Conservation (phyloP, 176 grass and related monocot genomes). For the Musa acuminata region DNA sequence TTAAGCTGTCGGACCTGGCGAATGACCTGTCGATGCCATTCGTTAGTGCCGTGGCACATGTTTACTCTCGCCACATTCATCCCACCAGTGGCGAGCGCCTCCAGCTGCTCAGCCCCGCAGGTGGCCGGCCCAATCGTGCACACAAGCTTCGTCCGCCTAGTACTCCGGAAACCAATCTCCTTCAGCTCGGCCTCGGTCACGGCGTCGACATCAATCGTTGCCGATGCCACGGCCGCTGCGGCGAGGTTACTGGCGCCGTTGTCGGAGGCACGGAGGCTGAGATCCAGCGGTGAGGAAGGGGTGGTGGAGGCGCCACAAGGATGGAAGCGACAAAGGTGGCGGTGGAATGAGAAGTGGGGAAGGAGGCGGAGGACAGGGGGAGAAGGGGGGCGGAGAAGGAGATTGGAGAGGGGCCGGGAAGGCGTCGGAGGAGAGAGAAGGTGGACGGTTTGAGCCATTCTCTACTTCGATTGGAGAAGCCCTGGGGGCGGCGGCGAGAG, state of each 20-base stretch:
- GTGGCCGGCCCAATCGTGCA: conserved; percentile 81
- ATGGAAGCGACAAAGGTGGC: not conserved
- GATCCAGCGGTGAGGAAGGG: not conserved
- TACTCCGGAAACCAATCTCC: not conserved
- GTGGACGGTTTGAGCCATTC: conserved; percentile 19
- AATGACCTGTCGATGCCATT: conserved; percentile 73
- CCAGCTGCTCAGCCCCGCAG: conserved; percentile 51
- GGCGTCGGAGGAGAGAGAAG: not conserved
- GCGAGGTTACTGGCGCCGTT: not conserved
- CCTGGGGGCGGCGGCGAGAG: not conserved
- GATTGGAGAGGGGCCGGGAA: not conserved
- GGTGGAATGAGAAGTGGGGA: not conserved
- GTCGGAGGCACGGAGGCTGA: not conserved
- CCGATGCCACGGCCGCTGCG: not conserved
- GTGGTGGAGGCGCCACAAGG: not conserved
- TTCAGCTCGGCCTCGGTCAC: not conserved
- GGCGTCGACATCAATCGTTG: not conserved
- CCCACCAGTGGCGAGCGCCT: conserved; percentile 77
- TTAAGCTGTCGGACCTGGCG: conserved; percentile 64
- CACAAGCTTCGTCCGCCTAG: not conserved
- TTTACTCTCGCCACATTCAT: conserved; percentile 88
- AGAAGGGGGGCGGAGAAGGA: not conserved
- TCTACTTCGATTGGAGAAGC: not conserved
- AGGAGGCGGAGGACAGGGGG: not conserved
- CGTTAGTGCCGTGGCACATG: conserved; percentile 89